A percentile compares a stretch with the other conserved stretches of the same genome.
phyloP scores from a whole-genome alignment of 495 filamentous ascomycete genomes.

The Rhizodiscina lignyota region DNA sequence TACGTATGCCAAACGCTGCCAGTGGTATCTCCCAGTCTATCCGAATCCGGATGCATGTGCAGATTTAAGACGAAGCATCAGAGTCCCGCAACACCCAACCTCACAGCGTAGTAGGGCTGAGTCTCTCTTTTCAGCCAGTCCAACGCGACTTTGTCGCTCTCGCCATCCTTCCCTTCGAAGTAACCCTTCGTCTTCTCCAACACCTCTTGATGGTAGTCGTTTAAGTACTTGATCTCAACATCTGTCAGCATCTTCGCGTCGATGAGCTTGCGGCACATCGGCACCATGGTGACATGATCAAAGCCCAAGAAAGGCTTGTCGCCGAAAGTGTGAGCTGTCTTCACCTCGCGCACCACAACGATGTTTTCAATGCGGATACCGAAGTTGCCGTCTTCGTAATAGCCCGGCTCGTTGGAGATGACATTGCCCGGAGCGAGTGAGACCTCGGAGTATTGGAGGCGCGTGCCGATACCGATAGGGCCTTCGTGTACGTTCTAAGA shows the following conservation, averaged over 20 bases:
- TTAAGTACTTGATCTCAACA: conserved; percentile 75
- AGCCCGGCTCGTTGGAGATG: conserved; percentile 88
- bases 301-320: conserved; percentile 91
- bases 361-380: conserved; percentile 98
- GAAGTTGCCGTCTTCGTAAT: conserved; percentile 93
- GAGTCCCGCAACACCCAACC: no score
- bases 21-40: no score
- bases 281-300: conserved; percentile 94
- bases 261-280: conserved; percentile 80
- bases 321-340: conserved; percentile 76
- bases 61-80: no score
- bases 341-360: conserved; percentile 70
- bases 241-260: conserved; percentile 54
- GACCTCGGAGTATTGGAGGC: conserved; percentile 83
- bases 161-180: conserved; percentile 41
- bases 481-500: conserved; percentile 90
- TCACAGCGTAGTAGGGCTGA: no score
- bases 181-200: conserved; percentile 66
- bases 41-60: no score
- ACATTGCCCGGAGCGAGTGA: conserved; percentile 82
- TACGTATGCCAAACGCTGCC: no score
- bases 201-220: conserved; percentile 70
- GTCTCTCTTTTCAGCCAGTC: conserved; percentile 84
- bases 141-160: conserved; percentile 45
- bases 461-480: conserved; percentile 87